Base-by-base conservation (phyloP, 805 yeast genomes). In the Kurtzmaniella fragi region DNA sequence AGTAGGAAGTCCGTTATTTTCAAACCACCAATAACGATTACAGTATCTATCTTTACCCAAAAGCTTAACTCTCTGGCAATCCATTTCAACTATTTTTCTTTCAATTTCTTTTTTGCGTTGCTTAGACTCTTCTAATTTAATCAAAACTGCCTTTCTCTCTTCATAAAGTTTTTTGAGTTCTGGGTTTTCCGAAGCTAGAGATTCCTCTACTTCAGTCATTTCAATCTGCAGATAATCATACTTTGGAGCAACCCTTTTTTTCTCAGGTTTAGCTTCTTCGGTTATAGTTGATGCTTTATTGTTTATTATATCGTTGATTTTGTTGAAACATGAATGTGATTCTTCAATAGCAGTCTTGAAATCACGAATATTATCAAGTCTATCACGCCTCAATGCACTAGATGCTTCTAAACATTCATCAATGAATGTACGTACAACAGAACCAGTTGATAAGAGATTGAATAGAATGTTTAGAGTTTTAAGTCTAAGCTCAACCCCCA, bases 1-100 rank as follows among this genome's bases (percentile, higher is more conserved):
- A 6, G 70, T 68, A 3, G 89, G 87, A 35, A 88, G 67, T 0
- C 98, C 99, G 53, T 84, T 83, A 45, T 73, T 71, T 53, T 91
- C 98, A 54, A 89, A 80, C 96, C 96, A 93, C 95, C 95, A 93
- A 57, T 91, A 93, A 47, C 90, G 70, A 63, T 93, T 93, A 57
- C 70, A 89, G 42, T 77, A 75, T 37, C 95, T 67, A 59, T 93
- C 99, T 42, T 80, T 73, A 2, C 99, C 99, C 20, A 93, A 64
- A 25, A 78, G 70, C 39, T 76, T 75, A 35, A 89, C 71, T 41
- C 98, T 64, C 55, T 88, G 96, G 43, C 82, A 71, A 52, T 90
- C 96, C 35, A 78, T 63, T 48, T 82, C 88, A 34, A 73, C 72
- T 17, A 93, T 64, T 42, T 77, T 69, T 43, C 67, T 71, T 49